Conservation (phyloP, 306 rosid genomes). For the Vachellia pachyceras region DNA sequence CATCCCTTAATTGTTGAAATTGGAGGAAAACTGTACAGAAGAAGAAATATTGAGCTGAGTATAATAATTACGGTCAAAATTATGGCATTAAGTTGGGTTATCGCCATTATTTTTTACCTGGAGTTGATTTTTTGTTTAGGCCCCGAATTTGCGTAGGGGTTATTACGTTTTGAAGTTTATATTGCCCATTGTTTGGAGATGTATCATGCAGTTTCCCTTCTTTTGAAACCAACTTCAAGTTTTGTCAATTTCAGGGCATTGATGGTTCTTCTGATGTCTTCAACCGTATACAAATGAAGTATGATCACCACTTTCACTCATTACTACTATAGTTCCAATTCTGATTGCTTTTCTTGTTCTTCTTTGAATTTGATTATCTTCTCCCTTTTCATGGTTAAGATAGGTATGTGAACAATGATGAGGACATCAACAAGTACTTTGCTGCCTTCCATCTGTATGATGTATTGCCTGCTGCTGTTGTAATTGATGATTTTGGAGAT, state of each 20-base stretch:
- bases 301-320: conserved; percentile 27
- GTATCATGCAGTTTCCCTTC: background rate
- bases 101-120: background rate
- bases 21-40: background rate
- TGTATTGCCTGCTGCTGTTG: conserved; percentile 68
- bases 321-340: background rate
- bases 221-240: background rate
- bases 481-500: conserved; percentile 83
- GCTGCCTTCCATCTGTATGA: conserved; percentile 82
- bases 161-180: background rate
- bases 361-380: background rate
- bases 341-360: background rate
- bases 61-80: background rate
- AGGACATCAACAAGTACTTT: conserved; percentile 80
- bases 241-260: conserved; percentile 60
- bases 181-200: background rate
- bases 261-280: conserved; percentile 66
- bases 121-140: background rate
- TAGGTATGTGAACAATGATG: conserved; percentile 79
- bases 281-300: conserved; percentile 82
- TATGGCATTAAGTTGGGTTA: background rate
- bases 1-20: background rate
- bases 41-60: background rate
- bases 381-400: background rate
- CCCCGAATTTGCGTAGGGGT: background rate